Base-by-base conservation (phyloP, 805 yeast genomes). In the Schizosaccharomyces pombe region DNA sequence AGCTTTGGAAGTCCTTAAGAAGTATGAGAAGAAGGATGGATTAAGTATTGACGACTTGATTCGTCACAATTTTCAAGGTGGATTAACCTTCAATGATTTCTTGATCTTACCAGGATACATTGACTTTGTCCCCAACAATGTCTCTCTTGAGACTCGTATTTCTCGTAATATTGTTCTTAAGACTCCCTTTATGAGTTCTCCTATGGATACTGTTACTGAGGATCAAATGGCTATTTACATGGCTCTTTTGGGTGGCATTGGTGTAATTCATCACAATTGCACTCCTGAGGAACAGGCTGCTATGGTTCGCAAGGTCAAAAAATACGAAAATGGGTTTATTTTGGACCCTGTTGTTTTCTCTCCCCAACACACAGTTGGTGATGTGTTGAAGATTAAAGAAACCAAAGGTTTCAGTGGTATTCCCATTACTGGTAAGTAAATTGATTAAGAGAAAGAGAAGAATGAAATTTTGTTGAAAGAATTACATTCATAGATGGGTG, bases 341-440 rank as follows among this genome's bases (percentile, higher is more conserved):
- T 82, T 82, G 64, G 91, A 85, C 64, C 98, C 95, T 49, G 77
- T 89, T 58, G 95, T 85, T 56, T 78, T 91, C 59, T 63, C 82
- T 49, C 94, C 95, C 58, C 63, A 70, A 28, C 68, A 72, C 60
- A 81, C 95, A 56, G 91, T 91, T 62, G 83, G 79, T 58, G 84
- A 87, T 66, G 83, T 85, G 60, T 82, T 76, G 70, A 67, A 67
- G 43, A 75, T 86, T 75, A 80, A 81, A 69, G 71, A 71, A 60
- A 62, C 72, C 60, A 77, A 80, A 58, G 98, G 98, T 57, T 91
- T 89, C 70, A 85, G 96, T 61, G 93, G 96, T 56, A 91, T 86
- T 82, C 98, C 98, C 62, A 95, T 91, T 68, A 91, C 98, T 70
- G 95, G 97, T 91, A 84, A 75, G 98, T 86, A n/a, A n/a, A n/a